A percentile compares a stretch with the other conserved stretches of the same genome.
Conservation (phyloP, 495 filamentous ascomycete genomes). For the Podospora comata region DNA sequence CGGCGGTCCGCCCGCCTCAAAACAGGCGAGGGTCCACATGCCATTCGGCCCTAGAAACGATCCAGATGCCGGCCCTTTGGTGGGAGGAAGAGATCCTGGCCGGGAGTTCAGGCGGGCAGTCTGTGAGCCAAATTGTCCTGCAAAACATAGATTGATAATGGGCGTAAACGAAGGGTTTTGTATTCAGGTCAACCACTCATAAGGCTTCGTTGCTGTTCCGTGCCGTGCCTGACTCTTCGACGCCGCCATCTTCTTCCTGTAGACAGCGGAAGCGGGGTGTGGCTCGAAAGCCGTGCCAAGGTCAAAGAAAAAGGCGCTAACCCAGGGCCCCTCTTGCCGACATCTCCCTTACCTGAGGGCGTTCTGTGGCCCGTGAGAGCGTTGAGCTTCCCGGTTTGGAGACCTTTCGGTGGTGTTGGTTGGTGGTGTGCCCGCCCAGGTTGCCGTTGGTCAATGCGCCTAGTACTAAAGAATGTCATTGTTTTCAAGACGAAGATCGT, state of each 20-base stretch:
- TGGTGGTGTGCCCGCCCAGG: too few relatives aligned
- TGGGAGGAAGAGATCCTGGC: not conserved
- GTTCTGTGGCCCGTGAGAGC: not conserved
- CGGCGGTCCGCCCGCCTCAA: not conserved
- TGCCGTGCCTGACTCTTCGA: not conserved
- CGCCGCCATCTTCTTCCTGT: not conserved
- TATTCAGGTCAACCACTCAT: not conserved
- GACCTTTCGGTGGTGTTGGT: not conserved
- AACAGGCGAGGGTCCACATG: constrained; percentile 3
- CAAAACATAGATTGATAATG: not conserved
- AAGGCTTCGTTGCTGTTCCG: not conserved
- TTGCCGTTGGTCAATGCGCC: not conserved
- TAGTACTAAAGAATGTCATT: not conserved
- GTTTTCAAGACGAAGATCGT: not conserved
- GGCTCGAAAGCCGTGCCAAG: not conserved
- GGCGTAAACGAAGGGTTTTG: not conserved
- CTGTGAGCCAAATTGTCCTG: not conserved
- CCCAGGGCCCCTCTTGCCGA: not conserved
- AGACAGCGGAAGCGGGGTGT: not conserved
- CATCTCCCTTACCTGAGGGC: not conserved
- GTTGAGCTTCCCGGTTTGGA: not conserved
- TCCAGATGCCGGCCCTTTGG: constrained; percentile 2
- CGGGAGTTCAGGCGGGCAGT: not conserved
- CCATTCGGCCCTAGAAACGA: constrained; percentile 5
- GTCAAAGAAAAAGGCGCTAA: not conserved